A percentile compares a stretch with the other conserved stretches of the same genome.
Evolutionary conservation across 441 rosid genomes (phyloP).

Genomic region (Populus trichocarpa): DNA sequence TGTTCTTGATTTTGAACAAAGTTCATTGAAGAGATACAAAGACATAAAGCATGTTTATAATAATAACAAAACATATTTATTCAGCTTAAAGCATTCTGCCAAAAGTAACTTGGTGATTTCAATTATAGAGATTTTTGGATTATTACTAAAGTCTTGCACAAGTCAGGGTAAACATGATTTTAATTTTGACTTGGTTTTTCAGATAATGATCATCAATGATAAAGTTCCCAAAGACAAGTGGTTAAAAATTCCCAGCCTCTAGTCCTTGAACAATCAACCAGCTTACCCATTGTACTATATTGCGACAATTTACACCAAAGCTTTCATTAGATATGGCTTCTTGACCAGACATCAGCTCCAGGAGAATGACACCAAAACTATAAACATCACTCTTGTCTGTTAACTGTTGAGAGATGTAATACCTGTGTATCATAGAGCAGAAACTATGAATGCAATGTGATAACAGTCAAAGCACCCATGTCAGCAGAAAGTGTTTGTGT

Average conservation of each 20-base stretch:
- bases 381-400: conserved; percentile 92
- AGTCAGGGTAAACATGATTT: too few relatives aligned
- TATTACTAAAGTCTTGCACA: too few relatives aligned
- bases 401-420: conserved; percentile 89
- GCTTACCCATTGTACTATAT: conserved; percentile 97
- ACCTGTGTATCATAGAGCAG: conserved; percentile 45
- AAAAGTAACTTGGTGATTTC: too few relatives aligned
- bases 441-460: not conserved
- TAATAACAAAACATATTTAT: too few relatives aligned
- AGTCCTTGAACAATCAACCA: not conserved
- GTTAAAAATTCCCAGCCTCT: not conserved
- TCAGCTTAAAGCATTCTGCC: too few relatives aligned
- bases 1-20: too few relatives aligned
- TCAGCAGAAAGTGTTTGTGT: not conserved
- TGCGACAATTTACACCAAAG: conserved; percentile 87
- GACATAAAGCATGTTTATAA: too few relatives aligned
- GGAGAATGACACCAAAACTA: conserved; percentile 96
- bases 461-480: not conserved
- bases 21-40: too few relatives aligned
- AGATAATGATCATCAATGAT: not conserved
- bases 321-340: conserved; percentile 91
- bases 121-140: too few relatives aligned
- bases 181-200: too few relatives aligned
- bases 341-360: conserved; percentile 92
- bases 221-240: not conserved